Evolutionary conservation across 108 stramenopile species (phyloP).

Genomic region (Epithemia pelagica): DNA sequence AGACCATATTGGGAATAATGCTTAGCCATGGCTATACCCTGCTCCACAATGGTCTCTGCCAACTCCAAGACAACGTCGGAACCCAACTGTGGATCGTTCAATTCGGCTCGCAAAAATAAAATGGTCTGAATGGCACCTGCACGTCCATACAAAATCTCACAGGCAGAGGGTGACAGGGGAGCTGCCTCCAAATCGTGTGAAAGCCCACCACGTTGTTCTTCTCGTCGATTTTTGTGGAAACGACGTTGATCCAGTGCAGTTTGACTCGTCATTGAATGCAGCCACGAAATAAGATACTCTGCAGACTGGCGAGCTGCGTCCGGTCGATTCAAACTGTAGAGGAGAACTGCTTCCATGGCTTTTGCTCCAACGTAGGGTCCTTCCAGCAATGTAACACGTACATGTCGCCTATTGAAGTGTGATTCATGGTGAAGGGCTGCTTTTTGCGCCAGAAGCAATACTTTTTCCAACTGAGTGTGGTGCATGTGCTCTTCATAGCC

Average conservation of each 20-base stretch:
- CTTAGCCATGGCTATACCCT: slow-evolving; percentile 28
- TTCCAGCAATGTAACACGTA: slow-evolving; percentile 23
- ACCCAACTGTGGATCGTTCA: slow-evolving; percentile 22
- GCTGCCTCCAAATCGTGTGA: neutral
- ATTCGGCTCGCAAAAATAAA: slow-evolving; percentile 26
- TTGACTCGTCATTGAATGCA: neutral
- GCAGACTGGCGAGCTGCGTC: neutral
- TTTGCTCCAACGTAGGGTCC: slow-evolving; percentile 19
- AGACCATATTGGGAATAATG: slow-evolving; percentile 7
- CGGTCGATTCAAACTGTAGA: neutral
- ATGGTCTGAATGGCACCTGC: slow-evolving; percentile 44
- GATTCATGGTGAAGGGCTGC: slow-evolving; percentile 1
- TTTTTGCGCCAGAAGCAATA: neutral
- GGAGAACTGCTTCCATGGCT: slow-evolving; percentile 12
- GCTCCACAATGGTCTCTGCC: slow-evolving; percentile 16
- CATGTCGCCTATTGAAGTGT: neutral
- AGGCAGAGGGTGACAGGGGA: slow-evolving; percentile 8
- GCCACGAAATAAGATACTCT: neutral
- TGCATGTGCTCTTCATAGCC: neutral
- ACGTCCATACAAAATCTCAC: slow-evolving; percentile 52
- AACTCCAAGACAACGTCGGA: slow-evolving; percentile 13
- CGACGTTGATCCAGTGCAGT: too few relatives aligned
- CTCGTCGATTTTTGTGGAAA: slow-evolving; percentile 2
- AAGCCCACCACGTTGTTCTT: neutral
- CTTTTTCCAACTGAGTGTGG: neutral